A percentile compares a stretch with the other conserved stretches of the same genome.
Conservation (phyloP, 192 early-diverging fungal genomes). For the Spizellomyces punctatus region DNA sequence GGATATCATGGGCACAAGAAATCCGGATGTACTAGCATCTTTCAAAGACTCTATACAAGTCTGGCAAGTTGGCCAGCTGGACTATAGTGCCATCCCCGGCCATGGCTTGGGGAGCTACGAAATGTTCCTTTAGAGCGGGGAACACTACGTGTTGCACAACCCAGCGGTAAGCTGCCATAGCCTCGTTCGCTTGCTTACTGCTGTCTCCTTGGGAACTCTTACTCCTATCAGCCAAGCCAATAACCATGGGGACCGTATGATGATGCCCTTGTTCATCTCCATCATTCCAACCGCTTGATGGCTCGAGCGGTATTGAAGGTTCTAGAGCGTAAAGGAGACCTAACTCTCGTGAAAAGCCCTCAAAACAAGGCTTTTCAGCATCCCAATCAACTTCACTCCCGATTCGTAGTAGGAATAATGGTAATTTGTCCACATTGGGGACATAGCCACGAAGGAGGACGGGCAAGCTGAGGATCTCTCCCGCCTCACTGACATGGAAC, state of each 20-base stretch:
- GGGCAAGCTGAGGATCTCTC: slow-evolving; percentile 71
- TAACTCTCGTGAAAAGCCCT: slow-evolving; percentile 67
- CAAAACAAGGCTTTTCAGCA: slow-evolving; percentile 83
- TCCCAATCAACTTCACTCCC: slow-evolving; percentile 78
- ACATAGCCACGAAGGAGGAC: slow-evolving; percentile 79
- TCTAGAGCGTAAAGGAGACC: slow-evolving; percentile 65
- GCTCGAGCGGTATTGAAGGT: background rate
- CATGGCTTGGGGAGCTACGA: slow-evolving; percentile 67
- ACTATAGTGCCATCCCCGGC: slow-evolving; percentile 64
- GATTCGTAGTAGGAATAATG: slow-evolving; percentile 78
- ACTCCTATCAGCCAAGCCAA: no score
- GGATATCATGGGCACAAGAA: no score
- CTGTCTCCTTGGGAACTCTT: no score
- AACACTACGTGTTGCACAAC: slow-evolving; percentile 81
- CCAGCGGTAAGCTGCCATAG: slow-evolving; percentile 52
- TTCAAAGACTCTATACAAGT: slow-evolving; percentile 96
- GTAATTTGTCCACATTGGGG: slow-evolving; percentile 83
- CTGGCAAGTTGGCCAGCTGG: slow-evolving; percentile 80
- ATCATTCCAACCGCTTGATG: no score
- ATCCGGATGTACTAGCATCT: slow-evolving; percentile 63
- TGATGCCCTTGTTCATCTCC: no score
- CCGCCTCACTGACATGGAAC: slow-evolving; percentile 65
- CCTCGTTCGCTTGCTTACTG: background rate
- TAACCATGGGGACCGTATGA: no score
- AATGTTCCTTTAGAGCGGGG: slow-evolving; percentile 74